These are phyloP conservation scores for Funneliformis mosseae DNA, from an alignment of 192 early-diverging fungal species.

Conservation along the genomic window DNA sequence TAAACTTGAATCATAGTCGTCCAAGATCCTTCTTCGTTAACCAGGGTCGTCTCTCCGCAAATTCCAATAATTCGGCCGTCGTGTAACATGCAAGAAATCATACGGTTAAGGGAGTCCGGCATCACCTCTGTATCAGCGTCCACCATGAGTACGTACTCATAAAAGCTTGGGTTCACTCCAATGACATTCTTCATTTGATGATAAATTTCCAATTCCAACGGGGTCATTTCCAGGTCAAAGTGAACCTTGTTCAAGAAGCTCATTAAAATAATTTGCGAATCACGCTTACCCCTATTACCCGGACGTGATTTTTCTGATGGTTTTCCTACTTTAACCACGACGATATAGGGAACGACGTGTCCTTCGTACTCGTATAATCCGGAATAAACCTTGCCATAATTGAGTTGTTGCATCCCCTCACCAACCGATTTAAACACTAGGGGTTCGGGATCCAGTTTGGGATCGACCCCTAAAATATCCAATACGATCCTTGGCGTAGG, in stretches of 20 bases:
- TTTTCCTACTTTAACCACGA: conserved; percentile 92
- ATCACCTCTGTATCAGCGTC: conserved; percentile 84
- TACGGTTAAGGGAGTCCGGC: conserved; percentile 83
- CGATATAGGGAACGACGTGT: conserved; percentile 89
- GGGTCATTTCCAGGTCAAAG: conserved; percentile 87
- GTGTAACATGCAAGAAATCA: conserved; percentile 82
- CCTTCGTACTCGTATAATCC: conserved; percentile 90
- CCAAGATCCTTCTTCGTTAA: conserved; percentile 89
- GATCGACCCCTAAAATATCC: conserved; percentile 88
- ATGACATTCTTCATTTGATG: conserved; percentile 97
- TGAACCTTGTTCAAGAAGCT: conserved; percentile 90
- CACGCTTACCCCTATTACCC: conserved; percentile 97
- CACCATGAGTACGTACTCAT: conserved; percentile 79
- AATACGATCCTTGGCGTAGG: conserved; percentile 96
- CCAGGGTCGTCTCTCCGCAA: conserved; percentile 92
- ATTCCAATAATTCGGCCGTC: conserved; percentile 83
- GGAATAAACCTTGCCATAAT: conserved; percentile 96
- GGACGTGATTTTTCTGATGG: conserved; percentile 82
- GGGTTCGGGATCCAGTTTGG: conserved; percentile 71
- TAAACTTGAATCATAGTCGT: conserved; percentile 98
- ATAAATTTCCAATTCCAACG: conserved; percentile 94
- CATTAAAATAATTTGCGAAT: conserved; percentile 96
- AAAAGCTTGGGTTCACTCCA: conserved; percentile 81
- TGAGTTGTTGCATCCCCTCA: conserved; percentile 88
- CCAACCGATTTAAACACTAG: conserved; percentile 84